Percentiles rank a stretch among this genome's conserved stretches.
These are phyloP conservation scores for Eucalyptus lansdowneana DNA, from an alignment of 345 rosid species.

Conservation along the genomic window DNA sequence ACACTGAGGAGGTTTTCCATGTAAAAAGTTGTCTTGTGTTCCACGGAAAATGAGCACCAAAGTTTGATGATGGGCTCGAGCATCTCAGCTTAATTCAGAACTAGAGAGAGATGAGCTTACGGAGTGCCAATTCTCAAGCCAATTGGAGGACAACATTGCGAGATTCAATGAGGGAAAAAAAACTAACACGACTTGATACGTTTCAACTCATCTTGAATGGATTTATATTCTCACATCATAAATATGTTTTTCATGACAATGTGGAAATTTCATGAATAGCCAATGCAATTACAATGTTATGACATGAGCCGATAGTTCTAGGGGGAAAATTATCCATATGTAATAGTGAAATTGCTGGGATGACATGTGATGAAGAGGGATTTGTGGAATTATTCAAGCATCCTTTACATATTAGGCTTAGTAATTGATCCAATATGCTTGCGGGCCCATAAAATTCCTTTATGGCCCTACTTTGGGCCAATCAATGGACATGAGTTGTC, in stretches of 20 bases:
- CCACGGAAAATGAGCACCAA: background rate
- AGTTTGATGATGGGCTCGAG: background rate
- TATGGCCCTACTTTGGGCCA: background rate
- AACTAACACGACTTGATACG: fast-evolving
- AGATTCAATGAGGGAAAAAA: fast-evolving
- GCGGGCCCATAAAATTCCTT: background rate
- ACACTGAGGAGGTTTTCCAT: too few species aligned
- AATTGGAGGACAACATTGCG: background rate
- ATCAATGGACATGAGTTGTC: background rate
- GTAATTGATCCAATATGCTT: background rate
- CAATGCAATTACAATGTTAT: background rate
- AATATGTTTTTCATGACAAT: fast-evolving
- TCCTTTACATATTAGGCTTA: background rate
- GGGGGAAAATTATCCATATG: background rate
- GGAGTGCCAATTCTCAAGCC: background rate
- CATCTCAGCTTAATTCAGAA: background rate
- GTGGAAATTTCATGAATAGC: background rate
- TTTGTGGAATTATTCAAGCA: background rate
- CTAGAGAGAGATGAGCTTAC: background rate
- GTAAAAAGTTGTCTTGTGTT: background rate
- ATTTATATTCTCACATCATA: background rate
- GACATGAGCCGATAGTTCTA: background rate
- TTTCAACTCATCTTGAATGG: background rate
- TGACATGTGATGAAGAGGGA: background rate
- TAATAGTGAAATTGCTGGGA: background rate